These are phyloP conservation scores for Globisporangium emineosum DNA, from an alignment of 352 stramenopile genomes.

Conservation along the genomic window DNA sequence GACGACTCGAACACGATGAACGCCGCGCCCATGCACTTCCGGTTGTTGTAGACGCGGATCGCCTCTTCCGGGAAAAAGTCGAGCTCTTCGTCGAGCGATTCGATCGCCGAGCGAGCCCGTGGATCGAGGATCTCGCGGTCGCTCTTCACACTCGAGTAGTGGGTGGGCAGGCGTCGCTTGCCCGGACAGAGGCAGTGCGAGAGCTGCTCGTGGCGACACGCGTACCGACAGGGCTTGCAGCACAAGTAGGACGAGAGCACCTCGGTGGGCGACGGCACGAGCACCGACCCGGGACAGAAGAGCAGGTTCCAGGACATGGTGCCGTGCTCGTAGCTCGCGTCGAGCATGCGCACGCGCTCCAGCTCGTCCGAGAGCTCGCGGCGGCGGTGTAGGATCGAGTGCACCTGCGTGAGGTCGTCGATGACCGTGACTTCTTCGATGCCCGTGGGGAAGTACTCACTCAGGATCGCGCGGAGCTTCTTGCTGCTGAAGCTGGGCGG, in stretches of 20 bases:
- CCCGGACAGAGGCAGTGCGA: constrained; percentile 34
- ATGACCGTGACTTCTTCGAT: constrained; percentile 69
- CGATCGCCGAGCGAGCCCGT: constrained; percentile 18
- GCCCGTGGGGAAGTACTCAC: constrained; percentile 34
- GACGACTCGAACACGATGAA: constrained; percentile 77
- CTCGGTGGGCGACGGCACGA: constrained; percentile 40
- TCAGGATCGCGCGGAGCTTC: constrained; percentile 37
- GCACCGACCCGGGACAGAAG: constrained; percentile 57
- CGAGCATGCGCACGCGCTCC: constrained; percentile 51
- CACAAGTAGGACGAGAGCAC: constrained; percentile 39
- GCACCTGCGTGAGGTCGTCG: constrained; percentile 54
- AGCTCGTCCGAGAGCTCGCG: constrained; percentile 42
- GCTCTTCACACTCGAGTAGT: constrained; percentile 29
- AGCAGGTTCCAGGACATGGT: constrained; percentile 66
- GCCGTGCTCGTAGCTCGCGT: constrained; percentile 49
- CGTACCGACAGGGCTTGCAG: constrained; percentile 62
- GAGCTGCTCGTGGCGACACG: constrained; percentile 35
- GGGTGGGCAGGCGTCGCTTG: constrained; percentile 17
- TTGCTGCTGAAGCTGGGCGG: constrained; percentile 45
- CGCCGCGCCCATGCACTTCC: constrained; percentile 55
- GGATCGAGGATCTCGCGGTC: constrained; percentile 29
- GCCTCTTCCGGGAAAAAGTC: constrained; percentile 72
- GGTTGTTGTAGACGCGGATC: constrained; percentile 52
- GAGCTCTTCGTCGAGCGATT: constrained; percentile 58
- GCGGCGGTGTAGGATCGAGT: constrained; percentile 53